Evolutionary conservation across 129 eudicot species (phyloP), one percentile per base, ranked within the genome.

Genomic region (Arctium minus): DNA sequence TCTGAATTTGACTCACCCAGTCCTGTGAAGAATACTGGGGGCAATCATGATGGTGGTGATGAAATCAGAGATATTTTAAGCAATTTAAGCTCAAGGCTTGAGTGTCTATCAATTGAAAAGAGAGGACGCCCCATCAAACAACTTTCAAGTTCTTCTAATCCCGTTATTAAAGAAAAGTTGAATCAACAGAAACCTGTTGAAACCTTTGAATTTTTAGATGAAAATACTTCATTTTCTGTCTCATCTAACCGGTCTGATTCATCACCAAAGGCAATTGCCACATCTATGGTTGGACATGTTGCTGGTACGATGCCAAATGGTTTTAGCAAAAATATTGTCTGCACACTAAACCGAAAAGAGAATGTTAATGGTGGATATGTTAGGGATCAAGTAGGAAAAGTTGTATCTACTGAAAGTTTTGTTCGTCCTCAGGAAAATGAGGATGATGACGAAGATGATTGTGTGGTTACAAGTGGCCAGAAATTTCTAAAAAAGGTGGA

Each of bases 41-140:
- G 29, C 60, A 75, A 18, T 69, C 65, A n/a, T 32, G 84, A 81
- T 3, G 86, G 88, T 81, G 95, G 88, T 37, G 90, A 88, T 73
- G 99, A 93, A 83, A 96, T 96, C 10, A 89, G 95, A 87, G 97
- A 91, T 73, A 93, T 96, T 80, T 88, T 93, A 22, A 88, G 86
- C 82, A 90, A 89, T 71, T 91, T 96, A 75, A 93, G 90, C 73
- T 88, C 97, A 65, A 91, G 80, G 89, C 80, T 96, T 72, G 92
- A 93, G 67, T 6, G 87, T 85, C 83, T 93, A 70, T 93, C 99
- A 36, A 91, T 96, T 79, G 91, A 93, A 84, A 96, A 96, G 87
- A 87, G 82, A 82, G 74, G 88, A 53, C 67, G 73, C 10, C 87
- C 96, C 36, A 81, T 69, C 48, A 85, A 74, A 44, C 74, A 84